A percentile compares a stretch with the other conserved stretches of the same genome.
phyloP scores from a whole-genome alignment of 2,329 filamentous ascomycete species.

The Cadophora sp. region DNA sequence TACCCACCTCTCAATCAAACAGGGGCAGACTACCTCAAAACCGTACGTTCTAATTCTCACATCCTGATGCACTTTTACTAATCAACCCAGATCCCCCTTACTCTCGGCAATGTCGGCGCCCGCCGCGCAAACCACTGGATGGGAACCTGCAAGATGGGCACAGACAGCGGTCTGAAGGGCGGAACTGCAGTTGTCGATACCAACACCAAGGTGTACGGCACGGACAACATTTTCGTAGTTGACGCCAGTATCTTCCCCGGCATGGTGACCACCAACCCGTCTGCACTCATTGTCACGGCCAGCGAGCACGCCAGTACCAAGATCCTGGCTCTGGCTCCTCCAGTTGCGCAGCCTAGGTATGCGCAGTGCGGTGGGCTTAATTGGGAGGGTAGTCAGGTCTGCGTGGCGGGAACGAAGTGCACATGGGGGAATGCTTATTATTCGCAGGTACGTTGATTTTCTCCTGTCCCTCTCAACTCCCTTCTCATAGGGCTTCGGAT shows the following conservation, averaged over 20 bases:
- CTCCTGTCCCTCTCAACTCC: background rate
- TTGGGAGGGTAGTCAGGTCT: slow-evolving; percentile 30
- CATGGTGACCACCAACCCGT: slow-evolving; percentile 72
- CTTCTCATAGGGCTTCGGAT: too few species aligned
- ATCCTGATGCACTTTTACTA: background rate
- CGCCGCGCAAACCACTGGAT: slow-evolving; percentile 48
- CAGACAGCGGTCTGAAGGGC: slow-evolving; percentile 45
- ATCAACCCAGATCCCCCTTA: slow-evolving; percentile 35
- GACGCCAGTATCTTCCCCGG: slow-evolving; percentile 74
- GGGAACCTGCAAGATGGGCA: slow-evolving; percentile 47
- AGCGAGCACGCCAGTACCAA: slow-evolving; percentile 54
- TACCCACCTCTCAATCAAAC: slow-evolving; percentile 59
- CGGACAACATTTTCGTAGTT: slow-evolving; percentile 73
- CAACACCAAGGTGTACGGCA: slow-evolving; percentile 70
- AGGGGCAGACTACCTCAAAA: slow-evolving; percentile 62
- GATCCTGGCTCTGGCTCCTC: slow-evolving; percentile 4
- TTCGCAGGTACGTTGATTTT: slow-evolving; percentile 26
- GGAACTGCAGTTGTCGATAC: slow-evolving; percentile 68
- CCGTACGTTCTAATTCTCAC: slow-evolving; percentile 45
- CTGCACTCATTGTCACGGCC: slow-evolving; percentile 67
- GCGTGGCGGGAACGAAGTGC: slow-evolving; percentile 26
- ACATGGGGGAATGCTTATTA: slow-evolving; percentile 30
- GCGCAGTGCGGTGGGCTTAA: slow-evolving; percentile 36
- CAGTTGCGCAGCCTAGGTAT: slow-evolving; percentile 22
- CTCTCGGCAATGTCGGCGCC: slow-evolving; percentile 38